Conservation (phyloP, 345 rosid species). For the Lumnitzera racemosa region DNA sequence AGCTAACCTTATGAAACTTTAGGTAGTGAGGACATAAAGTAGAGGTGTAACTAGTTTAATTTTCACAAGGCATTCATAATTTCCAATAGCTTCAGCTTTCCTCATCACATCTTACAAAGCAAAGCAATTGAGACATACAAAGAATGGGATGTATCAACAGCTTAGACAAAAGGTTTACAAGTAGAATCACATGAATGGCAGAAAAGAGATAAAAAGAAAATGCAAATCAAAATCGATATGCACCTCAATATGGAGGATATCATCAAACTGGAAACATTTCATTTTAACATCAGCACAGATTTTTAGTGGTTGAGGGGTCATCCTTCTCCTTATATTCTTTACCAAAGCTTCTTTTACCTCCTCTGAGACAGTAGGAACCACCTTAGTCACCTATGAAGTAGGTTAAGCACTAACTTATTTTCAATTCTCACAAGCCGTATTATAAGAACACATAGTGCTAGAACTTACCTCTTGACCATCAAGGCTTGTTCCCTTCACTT, state of each 20-base stretch:
- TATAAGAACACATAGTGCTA: background rate
- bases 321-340: constrained; percentile 83
- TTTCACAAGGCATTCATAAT: too few species aligned
- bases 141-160: too few species aligned
- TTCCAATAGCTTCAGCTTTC: too few species aligned
- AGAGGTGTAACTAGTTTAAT: too few species aligned
- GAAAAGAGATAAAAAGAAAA: background rate
- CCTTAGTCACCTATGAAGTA: constrained; percentile 53
- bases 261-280: constrained; percentile 97
- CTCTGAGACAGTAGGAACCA: constrained; percentile 76
- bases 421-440: background rate
- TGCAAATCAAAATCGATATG: background rate
- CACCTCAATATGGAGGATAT: constrained; percentile 96
- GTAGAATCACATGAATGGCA: too few species aligned
- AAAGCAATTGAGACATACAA: too few species aligned
- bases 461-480: constrained; percentile 80
- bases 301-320: constrained; percentile 97
- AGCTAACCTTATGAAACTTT: too few species aligned
- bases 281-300: constrained; percentile 90
- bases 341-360: constrained; percentile 83
- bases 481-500: constrained; percentile 75
- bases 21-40: too few species aligned
- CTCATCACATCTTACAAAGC: too few species aligned
- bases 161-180: too few species aligned
- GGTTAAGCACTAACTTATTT: constrained; percentile 5